These are phyloP conservation scores for Pharus latifolius DNA, from an alignment of 176 grass and related monocot species.

Conservation along the genomic window DNA sequence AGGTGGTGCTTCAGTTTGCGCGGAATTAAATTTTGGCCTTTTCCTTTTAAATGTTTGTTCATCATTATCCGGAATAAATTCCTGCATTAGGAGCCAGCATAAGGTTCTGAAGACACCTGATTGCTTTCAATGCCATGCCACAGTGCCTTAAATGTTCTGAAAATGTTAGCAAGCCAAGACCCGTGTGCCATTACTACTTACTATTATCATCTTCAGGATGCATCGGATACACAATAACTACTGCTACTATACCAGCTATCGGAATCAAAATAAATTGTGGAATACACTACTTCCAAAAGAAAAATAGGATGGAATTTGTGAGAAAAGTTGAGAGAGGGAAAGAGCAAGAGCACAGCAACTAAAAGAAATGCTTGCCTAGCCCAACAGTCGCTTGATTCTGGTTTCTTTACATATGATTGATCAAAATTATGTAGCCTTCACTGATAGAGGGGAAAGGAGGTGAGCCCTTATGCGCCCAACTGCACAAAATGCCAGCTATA, in stretches of 20 bases:
- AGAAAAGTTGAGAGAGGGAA: background rate
- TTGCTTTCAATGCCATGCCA: constrained; percentile 43
- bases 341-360: background rate
- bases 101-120: constrained; percentile 51
- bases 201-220: background rate
- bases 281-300: background rate
- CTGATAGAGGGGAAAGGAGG: constrained; percentile 24
- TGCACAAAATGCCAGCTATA: constrained; percentile 37
- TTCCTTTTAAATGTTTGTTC: constrained; percentile 35
- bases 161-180: constrained; percentile 30
- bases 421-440: constrained; percentile 14
- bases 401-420: background rate
- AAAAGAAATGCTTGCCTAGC: background rate
- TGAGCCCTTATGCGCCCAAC: background rate
- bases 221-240: constrained; percentile 13
- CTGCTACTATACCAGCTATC: background rate
- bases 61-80: constrained; percentile 67
- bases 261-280: constrained; percentile 12
- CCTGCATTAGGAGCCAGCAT: constrained; percentile 35
- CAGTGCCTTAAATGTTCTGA: constrained; percentile 35
- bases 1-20: constrained; percentile 25
- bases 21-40: constrained; percentile 43
- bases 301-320: background rate
- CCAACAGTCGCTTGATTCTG: background rate
- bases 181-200: background rate